Base-by-base conservation (phyloP, 1,284 basidiomycete species). In the Megacollybia platyphylla region DNA sequence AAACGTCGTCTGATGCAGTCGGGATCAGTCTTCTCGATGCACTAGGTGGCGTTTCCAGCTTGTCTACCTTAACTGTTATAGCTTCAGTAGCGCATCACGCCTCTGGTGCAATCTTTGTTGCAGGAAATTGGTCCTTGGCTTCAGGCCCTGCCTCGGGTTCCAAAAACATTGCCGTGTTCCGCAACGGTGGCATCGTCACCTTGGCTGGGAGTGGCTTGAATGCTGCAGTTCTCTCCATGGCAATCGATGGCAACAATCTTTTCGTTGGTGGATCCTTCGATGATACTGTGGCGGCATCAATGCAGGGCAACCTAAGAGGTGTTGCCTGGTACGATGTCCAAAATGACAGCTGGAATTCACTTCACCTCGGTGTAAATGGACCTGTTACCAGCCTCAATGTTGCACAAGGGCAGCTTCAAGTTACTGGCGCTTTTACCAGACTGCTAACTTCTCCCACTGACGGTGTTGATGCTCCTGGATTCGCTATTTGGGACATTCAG, bases 231-330 rank as follows among this genome's bases (percentile, higher is more conserved):
- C 67, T 73, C n/a, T 73, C 85, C 1, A 59, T 89, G 24, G 64
- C 71, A 5, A 54, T 81, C 8, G 58, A 71, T 37, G 81, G 70
- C 31, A 70, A 77, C 51, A 68, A 63, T 7, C 60, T 97, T 24
- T 97, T 76, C 56, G 79, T 92, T 37, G 93, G 90, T 28, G 93
- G 93, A 1, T 68, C 78, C 2, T 98, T 97, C 63, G 75, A 70
- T 1, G 76, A 82, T 49, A 87, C 87, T 0, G 62, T 65, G 4
- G 60, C 70, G 5, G 60, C 67, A 28, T 69, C 76, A 0, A 73
- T 68, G 1, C 61, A 67, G 36, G 73, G 76, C 42, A 62, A 59
- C 9, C 63, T 92, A 7, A 61, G 63, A 36, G 72, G 83, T 44
- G 60, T 97, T 32, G 90, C 84, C 0, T 55, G 76, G 44, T 98